Evolutionary conservation across 2,329 filamentous ascomycete genomes (phyloP).

Genomic region (Colletotrichum sansevieriae): DNA sequence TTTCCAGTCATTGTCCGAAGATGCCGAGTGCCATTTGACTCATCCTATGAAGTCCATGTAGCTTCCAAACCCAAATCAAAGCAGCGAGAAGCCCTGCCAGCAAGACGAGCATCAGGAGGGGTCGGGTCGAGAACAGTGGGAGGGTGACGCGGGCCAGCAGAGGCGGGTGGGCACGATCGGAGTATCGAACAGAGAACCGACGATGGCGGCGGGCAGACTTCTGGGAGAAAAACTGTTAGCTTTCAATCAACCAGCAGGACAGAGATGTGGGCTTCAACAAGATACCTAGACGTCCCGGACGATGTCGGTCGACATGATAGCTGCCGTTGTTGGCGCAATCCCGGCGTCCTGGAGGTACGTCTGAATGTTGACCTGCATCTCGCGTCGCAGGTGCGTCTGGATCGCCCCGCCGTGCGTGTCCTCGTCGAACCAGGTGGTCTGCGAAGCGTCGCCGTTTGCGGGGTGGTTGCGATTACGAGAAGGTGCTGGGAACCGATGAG

Average conservation of each 20-base stretch:
- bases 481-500: neutral
- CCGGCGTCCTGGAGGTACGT: constrained; percentile 1
- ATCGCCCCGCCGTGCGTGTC: constrained; percentile 6
- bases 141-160: neutral
- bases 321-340: neutral
- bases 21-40: neutral
- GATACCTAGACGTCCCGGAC: constrained; percentile 10
- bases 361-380: constrained; percentile 9
- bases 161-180: neutral
- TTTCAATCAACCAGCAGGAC: neutral
- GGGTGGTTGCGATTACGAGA: neutral
- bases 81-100: neutral
- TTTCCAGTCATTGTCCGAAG: neutral
- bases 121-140: neutral
- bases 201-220: constrained; percentile 6
- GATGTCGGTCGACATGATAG: constrained; percentile 4
- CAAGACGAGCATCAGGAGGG: neutral
- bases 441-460: constrained; percentile 9
- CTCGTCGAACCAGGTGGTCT: constrained; percentile 1
- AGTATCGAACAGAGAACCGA: neutral
- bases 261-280: neutral
- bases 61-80: neutral
- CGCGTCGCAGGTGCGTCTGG: constrained; percentile 2
- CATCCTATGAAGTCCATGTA: neutral
- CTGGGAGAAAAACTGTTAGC: neutral